Evolutionary conservation across 345 rosid genomes (phyloP).

Genomic region (Rhizophora apiculata): DNA sequence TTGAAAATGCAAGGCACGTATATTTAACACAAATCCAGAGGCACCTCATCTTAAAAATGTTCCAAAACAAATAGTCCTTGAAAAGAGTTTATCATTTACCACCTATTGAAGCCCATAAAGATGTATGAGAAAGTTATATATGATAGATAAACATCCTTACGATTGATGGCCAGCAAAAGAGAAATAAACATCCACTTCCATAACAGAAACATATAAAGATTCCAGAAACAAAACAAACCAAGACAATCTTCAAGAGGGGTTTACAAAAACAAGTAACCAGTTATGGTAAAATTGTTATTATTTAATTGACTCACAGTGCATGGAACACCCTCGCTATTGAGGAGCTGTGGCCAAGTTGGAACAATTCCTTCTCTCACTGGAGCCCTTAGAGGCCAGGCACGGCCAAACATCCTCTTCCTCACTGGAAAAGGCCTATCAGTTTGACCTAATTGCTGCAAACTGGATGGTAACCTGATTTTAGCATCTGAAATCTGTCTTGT

Average conservation of each 20-base stretch:
- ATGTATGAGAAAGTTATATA: too few species aligned
- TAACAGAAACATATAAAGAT: neutral
- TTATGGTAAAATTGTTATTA: neutral
- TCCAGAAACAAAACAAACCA: neutral
- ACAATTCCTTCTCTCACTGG: constrained; percentile 75
- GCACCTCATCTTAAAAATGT: neutral
- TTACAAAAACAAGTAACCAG: neutral
- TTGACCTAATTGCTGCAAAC: constrained; percentile 54
- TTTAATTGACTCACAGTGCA: constrained; percentile 57
- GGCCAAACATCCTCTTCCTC: constrained; percentile 81
- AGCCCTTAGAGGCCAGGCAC: constrained; percentile 86
- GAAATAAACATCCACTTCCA: too few species aligned
- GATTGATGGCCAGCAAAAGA: too few species aligned
- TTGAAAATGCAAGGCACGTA: neutral
- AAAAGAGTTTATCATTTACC: neutral
- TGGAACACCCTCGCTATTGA: constrained; percentile 32
- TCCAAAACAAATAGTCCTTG: neutral
- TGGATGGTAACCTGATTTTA: constrained; percentile 54
- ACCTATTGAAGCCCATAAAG: neutral
- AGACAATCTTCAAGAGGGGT: too few species aligned
- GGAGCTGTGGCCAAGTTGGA: constrained; percentile 86
- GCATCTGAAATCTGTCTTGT: constrained; percentile 12
- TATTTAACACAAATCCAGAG: neutral
- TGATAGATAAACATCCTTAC: too few species aligned
- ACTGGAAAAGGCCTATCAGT: constrained; percentile 68